Base-by-base conservation (phyloP, 352 stramenopile genomes). In the Phytopythium chamaehyphon region DNA sequence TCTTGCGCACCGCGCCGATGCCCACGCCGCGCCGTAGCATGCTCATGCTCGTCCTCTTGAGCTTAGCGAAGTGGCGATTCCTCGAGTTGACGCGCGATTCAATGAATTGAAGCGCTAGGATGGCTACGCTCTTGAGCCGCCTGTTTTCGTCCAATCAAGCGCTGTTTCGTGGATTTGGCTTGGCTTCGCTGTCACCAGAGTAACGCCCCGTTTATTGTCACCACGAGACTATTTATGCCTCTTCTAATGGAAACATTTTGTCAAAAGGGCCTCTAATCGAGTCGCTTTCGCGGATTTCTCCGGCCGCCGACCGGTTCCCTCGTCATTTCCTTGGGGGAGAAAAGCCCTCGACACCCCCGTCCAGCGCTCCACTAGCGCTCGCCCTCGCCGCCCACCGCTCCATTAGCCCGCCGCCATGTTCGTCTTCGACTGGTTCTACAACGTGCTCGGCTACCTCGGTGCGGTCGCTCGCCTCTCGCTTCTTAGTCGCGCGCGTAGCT, bases 361-460 rank as follows among this genome's bases (percentile, higher is more conserved):
- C 28, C 9, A n/a, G n/a, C 28, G 28, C 28, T 9, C 28, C 28
- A 9, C 5, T 9, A 5, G 5, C 28, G 28, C 28, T 9, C 9
- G 28, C 28, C 28, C 28, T 9, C 28, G 28, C 28, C 28, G 9
- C 28, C 9, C 28, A 5, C 28, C 5, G 9, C 38, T 21, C 16
- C 39, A 14, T 36, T 15, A 23, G 50, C 23, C 12, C 24, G 44
- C 33, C 38, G 69, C 53, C 39, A 98, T 98, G 92, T 98, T 97
- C 71, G 71, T 98, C 54, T 89, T 98, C 43, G 92, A 98, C 68
- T 98, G 94, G 94, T 98, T 98, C 71, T 98, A 97, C 72, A 82
- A 88, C 61, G 78, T 98, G 38, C 71, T 98, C 38, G 86, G 88
- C 60, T 97, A 93, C 67, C 76, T 97, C 33, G 90, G 90, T 97